phyloP scores from a whole-genome alignment of 2,329 filamentous ascomycete species.

The Exophiala xenobiotica region DNA sequence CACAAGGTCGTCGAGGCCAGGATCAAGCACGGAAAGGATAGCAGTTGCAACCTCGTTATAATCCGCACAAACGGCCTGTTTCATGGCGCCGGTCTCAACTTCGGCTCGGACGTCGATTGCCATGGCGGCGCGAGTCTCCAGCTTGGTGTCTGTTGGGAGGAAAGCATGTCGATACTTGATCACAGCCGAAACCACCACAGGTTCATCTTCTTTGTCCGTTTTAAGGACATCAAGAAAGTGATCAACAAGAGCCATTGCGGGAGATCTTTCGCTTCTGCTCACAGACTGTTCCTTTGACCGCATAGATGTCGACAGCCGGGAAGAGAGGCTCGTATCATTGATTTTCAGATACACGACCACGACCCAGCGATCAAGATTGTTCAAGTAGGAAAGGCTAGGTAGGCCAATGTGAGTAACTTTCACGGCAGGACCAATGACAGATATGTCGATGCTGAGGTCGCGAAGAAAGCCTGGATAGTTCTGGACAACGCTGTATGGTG shows the following conservation, averaged over 20 bases:
- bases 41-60: not conserved
- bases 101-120: not conserved
- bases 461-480: constrained; percentile 13
- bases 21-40: constrained; percentile 8
- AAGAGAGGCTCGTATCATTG: constrained; percentile 11
- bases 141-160: constrained; percentile 9
- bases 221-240: constrained; percentile 23
- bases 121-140: constrained; percentile 12
- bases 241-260: constrained; percentile 19
- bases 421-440: not conserved
- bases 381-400: not conserved
- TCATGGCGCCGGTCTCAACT: not conserved
- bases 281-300: constrained; percentile 5
- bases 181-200: constrained; percentile 13
- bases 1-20: not conserved
- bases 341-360: not conserved
- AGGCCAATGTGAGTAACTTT: not conserved
- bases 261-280: too few relatives aligned
- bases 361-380: not conserved
- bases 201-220: constrained; percentile 16
- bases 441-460: constrained; percentile 9
- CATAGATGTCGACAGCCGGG: constrained; percentile 15
- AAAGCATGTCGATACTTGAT: constrained; percentile 19
- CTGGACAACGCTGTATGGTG: constrained; percentile 2
- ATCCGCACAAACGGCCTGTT: not conserved